These are phyloP conservation scores for Immersiporthe knoxdaviesiana DNA, from an alignment of 2,329 filamentous ascomycete genomes.

Conservation along the genomic window DNA sequence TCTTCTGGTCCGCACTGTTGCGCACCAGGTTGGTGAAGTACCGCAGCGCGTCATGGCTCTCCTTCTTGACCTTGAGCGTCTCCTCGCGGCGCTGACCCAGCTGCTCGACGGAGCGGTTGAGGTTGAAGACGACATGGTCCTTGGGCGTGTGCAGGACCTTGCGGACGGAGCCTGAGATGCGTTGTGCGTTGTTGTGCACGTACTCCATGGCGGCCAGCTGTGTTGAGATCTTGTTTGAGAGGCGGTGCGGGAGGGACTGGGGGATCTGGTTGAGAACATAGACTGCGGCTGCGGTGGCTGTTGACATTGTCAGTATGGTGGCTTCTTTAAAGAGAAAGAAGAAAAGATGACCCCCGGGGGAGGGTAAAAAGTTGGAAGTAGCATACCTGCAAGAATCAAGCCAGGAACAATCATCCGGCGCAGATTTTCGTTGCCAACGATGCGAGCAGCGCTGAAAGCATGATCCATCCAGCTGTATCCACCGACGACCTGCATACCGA, in stretches of 20 bases:
- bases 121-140: constrained; percentile 79
- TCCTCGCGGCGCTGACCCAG: constrained; percentile 78
- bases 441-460: constrained; percentile 75
- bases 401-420: constrained; percentile 81
- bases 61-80: constrained; percentile 76
- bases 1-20: constrained; percentile 58
- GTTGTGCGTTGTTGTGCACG: constrained; percentile 82
- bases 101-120: constrained; percentile 85
- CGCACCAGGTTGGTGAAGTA: constrained; percentile 88
- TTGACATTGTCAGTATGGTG: constrained; percentile 41
- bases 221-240: constrained; percentile 81
- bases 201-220: constrained; percentile 87
- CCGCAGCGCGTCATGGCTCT: constrained; percentile 85
- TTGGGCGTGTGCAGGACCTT: constrained; percentile 87
- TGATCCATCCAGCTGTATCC: constrained; percentile 90
- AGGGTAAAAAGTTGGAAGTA: constrained; percentile 11
- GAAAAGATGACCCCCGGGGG: too few relatives aligned
- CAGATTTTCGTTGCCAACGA: constrained; percentile 81
- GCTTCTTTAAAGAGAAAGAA: too few relatives aligned
- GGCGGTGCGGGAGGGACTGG: constrained; percentile 80
- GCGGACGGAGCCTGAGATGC: constrained; percentile 84
- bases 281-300: constrained; percentile 73
- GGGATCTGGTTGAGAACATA: constrained; percentile 89
- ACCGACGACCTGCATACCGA: constrained; percentile 80
- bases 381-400: constrained; percentile 76